Evolutionary conservation across 331 rosid genomes (phyloP).

Genomic region (Dryas integrifolia): DNA sequence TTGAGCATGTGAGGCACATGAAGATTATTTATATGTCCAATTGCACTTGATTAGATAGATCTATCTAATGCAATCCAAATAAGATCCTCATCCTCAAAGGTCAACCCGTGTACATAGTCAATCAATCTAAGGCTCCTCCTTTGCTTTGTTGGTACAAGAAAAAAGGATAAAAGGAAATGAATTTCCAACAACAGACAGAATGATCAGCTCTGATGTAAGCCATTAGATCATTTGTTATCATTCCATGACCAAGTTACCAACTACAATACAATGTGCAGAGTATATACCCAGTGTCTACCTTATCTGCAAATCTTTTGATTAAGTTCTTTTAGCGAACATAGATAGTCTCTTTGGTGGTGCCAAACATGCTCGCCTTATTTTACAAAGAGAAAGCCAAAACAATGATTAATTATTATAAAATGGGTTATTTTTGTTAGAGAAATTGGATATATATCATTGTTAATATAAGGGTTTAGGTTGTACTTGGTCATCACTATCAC

Average conservation of each 20-base stretch:
- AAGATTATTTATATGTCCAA: slow-evolving; percentile 20
- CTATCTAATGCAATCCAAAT: slow-evolving; percentile 2
- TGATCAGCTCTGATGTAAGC: background rate
- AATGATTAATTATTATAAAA: background rate
- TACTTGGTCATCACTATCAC: background rate
- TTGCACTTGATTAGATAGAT: slow-evolving; percentile 12
- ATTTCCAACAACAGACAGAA: background rate
- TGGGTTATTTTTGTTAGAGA: background rate
- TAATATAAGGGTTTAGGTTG: background rate
- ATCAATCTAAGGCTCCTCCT: slow-evolving; percentile 3
- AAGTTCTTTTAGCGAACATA: background rate
- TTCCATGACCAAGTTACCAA: background rate
- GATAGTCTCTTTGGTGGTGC: background rate
- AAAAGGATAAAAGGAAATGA: background rate
- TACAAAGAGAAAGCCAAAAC: background rate
- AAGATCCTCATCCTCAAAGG: slow-evolving; percentile 7
- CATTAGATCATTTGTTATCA: background rate
- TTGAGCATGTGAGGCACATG: slow-evolving; percentile 36
- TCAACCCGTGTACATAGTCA: slow-evolving; percentile 5
- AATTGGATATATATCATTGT: background rate
- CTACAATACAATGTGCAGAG: background rate
- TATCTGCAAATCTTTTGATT: slow-evolving; percentile 2
- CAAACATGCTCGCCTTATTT: background rate
- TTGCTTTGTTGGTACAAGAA: background rate
- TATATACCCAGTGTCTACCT: background rate